Evolutionary conservation across 192 early-diverging fungal species (phyloP), one percentile per base, ranked within the genome.

Genomic region (Backusella tuberculispora): DNA sequence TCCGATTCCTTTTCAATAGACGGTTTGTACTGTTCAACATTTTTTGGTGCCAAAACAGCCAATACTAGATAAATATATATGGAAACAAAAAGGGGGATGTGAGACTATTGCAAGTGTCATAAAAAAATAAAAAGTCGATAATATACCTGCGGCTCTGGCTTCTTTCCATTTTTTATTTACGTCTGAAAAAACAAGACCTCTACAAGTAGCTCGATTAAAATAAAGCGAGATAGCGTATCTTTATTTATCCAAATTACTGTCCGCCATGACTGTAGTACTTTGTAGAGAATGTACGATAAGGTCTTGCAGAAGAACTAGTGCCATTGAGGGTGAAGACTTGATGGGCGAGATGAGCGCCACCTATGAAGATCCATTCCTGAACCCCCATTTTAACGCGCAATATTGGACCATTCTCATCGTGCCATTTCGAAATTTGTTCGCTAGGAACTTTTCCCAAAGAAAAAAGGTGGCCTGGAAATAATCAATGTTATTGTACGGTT

Each of bases 341-440:
- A 71, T 71, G 69, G 8, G 69, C 69, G 50, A 71, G 42, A 8
- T 7, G n/a, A 71, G 69, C 46, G 29, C 50, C 69, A 38, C 24
- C 17, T 17, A 71, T 48, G 29, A 53, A 71, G 37, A 71, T n/a
- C 44, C 44, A 71, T 21, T 71, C 26, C 19, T 71, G 69, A 34
- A 71, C 46, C 12, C 69, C 69, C 69, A 71, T 71, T 14, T 53
- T 48, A 26, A 71, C 19, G 37, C 46, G 46, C 5, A 71, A 3
- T 12, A 71, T 71, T 1, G 69, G 69, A 0, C 67, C 67, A 69
- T 69, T 8, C 19, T 69, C 41, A 8, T 15, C 43, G 21, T 69
- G 67, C 67, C 67, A 69, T 14, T 69, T 46, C 5, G 24, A 21
- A 34, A 69, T 42, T 7, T 69, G 34, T 1, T 24, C 41, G 0